Evolutionary conservation across 2,329 filamentous ascomycete species (phyloP).

Genomic region (Gaeumannomyces tritici): DNA sequence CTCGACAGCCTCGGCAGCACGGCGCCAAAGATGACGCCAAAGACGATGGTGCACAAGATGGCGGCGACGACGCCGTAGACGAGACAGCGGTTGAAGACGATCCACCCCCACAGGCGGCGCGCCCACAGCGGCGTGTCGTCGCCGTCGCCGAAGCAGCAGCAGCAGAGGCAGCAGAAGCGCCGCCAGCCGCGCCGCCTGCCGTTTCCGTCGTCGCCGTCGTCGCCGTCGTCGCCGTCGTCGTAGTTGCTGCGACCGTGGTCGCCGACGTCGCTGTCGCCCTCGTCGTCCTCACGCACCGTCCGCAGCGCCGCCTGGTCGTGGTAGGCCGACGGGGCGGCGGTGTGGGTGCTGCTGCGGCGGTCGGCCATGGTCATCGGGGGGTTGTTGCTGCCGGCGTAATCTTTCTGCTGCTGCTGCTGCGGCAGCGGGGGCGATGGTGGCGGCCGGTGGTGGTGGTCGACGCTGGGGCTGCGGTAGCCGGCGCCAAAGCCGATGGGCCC

Average conservation of each 20-base stretch:
- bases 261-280: background rate
- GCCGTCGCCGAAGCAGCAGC: background rate
- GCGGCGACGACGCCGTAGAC: background rate
- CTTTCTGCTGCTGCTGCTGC: background rate
- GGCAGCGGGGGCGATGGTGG: background rate
- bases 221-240: background rate
- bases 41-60: conserved; percentile 1
- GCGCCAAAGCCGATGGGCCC: background rate
- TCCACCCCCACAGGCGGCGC: background rate
- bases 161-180: background rate
- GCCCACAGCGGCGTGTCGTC: background rate
- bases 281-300: background rate
- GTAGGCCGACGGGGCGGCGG: background rate
- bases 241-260: background rate
- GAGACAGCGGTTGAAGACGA: conserved; percentile 1
- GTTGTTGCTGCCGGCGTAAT: background rate
- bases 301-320: background rate
- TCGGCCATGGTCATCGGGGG: background rate
- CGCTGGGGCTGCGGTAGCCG: background rate
- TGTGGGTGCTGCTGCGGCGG: background rate
- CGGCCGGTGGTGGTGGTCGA: background rate
- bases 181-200: background rate
- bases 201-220: background rate
- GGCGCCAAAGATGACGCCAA: conserved; percentile 1
- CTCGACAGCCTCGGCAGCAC: background rate